Evolutionary conservation across 2,329 filamentous ascomycete genomes (phyloP), one percentile per base, ranked within the genome.

Genomic region (Alternaria solani): DNA sequence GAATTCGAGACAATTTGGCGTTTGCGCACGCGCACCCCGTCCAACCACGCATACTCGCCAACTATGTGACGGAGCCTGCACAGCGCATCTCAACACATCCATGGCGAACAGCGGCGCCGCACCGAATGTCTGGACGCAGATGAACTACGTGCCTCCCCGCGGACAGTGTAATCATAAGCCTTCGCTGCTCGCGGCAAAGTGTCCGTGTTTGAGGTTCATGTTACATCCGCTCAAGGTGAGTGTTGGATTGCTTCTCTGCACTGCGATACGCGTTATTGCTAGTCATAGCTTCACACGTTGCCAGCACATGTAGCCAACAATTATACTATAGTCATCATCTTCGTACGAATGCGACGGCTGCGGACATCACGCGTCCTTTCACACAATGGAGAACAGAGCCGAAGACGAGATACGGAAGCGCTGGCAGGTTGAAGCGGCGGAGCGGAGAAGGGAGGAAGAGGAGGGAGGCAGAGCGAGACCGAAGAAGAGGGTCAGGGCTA

Each of bases 271-370:
- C 28, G 11, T 30, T 11, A 30, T 30, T 30, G 28, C 28, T 11
- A 30, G 9, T 9, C 28, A 9, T 30, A 11, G 2, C 5, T 9
- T 0, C 28, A 30, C 28, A 30, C 11, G 1, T 11, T 11, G 4
- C 0, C 28, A 30, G 28, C 11, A 30, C 8, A 30, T 12, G 12
- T 16, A 7, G 32, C 32, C 16, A 36, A 36, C 2, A 16, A 12
- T 36, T 5, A 16, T 36, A 5, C 16, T 28, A 16, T 42, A 78
- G 81, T 79, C 80, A 11, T 74, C 83, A 9, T 83, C 82, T 1
- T 83, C 80, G 7, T 87, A 84, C 74, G 82, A 85, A 63, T 86
- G 85, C 70, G 85, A 87, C 68, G 85, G 85, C 49, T 87, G 85
- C 65, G 73, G 71, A 30, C 85, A 87, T 69, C 85, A 87, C 66